phyloP scores from a whole-genome alignment of 495 filamentous ascomycete genomes.

The Mytilinidion resinicola region DNA sequence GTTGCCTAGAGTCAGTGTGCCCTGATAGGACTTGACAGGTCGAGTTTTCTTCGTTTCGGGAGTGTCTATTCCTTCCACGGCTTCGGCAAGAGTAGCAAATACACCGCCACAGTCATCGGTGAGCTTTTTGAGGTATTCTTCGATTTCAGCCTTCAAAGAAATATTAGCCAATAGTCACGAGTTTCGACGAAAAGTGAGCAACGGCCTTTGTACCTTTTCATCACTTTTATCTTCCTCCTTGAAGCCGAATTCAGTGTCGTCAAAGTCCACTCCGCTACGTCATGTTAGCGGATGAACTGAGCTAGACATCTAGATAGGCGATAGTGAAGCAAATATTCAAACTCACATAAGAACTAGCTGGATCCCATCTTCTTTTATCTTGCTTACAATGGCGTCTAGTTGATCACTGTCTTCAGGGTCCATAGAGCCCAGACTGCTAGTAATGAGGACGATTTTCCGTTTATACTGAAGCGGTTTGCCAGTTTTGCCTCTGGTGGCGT shows the following conservation, averaged over 20 bases:
- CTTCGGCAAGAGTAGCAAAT: constrained; percentile 79
- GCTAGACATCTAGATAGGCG: background rate
- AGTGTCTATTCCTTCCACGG: constrained; percentile 65
- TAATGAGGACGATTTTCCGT: constrained; percentile 75
- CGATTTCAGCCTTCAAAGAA: constrained; percentile 53
- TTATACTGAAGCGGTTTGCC: constrained; percentile 89
- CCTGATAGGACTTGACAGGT: constrained; percentile 72
- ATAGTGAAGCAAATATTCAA: background rate
- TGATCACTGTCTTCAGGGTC: constrained; percentile 49
- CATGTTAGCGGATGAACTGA: background rate
- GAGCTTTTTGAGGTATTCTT: constrained; percentile 56
- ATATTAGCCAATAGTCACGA: background rate
- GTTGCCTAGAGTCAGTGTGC: constrained; percentile 74
- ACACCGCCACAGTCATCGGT: constrained; percentile 59
- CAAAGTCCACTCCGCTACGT: constrained; percentile 84
- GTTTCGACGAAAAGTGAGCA: background rate
- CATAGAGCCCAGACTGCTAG: constrained; percentile 66
- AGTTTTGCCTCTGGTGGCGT: constrained; percentile 36
- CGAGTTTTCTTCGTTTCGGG: constrained; percentile 68
- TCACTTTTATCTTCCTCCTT: constrained; percentile 85
- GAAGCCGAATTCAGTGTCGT: constrained; percentile 83
- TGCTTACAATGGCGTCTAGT: constrained; percentile 57
- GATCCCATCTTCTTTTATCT: constrained; percentile 68
- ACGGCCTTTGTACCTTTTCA: constrained; percentile 42
- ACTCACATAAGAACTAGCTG: constrained; percentile 74